Evolutionary conservation across 768 basidiomycete genomes (phyloP).

Genomic region (Thelephora aurantiotincta): DNA sequence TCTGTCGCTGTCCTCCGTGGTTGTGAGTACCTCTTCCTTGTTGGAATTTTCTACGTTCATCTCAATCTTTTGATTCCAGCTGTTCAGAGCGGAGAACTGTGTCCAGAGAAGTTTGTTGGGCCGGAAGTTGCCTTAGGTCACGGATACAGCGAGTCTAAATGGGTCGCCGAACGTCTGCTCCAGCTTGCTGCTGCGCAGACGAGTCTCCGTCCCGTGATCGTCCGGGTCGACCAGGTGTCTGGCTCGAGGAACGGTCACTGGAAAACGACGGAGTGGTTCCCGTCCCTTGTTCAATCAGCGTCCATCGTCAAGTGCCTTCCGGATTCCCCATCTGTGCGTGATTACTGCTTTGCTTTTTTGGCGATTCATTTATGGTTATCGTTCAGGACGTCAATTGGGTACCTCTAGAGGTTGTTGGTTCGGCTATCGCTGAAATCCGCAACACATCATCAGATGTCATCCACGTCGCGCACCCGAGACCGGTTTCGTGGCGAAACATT

Average conservation of each 20-base stretch:
- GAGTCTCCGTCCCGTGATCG: slow-evolving; percentile 17
- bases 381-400: slow-evolving; percentile 16
- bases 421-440: slow-evolving; percentile 15
- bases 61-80: background rate
- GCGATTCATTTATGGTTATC: background rate
- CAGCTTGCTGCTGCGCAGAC: slow-evolving; percentile 16
- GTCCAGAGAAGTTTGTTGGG: slow-evolving; percentile 4
- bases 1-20: slow-evolving; percentile 18
- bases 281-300: slow-evolving; percentile 21
- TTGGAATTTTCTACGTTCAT: background rate
- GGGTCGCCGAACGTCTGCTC: slow-evolving; percentile 25
- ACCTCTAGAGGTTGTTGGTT: slow-evolving; percentile 18
- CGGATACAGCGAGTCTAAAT: slow-evolving; percentile 26
- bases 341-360: background rate
- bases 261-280: slow-evolving; percentile 31
- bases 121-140: slow-evolving; percentile 14
- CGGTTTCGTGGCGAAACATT: slow-evolving; percentile 7
- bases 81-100: background rate
- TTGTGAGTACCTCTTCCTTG: slow-evolving; percentile 3
- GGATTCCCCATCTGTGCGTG: slow-evolving; percentile 15
- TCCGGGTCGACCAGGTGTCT: slow-evolving; percentile 30
- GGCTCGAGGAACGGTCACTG: slow-evolving; percentile 27
- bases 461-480: slow-evolving; percentile 7
- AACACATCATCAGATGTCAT: slow-evolving; percentile 9
- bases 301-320: slow-evolving; percentile 20